Evolutionary conservation across 108 stramenopile genomes (phyloP).

Genomic region (Aurantiochytrium sp.): DNA sequence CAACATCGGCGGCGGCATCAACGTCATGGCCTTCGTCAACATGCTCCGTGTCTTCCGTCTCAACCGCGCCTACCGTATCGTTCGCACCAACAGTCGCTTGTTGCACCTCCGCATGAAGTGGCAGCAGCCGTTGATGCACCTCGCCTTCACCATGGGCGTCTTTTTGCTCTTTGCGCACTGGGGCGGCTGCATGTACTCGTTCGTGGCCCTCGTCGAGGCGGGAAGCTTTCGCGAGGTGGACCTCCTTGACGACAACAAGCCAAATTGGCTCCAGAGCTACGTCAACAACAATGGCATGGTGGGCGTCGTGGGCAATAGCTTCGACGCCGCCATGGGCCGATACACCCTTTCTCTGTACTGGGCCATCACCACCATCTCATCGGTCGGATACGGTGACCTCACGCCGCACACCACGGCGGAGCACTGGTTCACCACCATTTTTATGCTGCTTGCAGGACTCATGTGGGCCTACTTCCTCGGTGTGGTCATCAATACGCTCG

Average conservation of each 20-base stretch:
- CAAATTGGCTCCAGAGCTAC: not conserved
- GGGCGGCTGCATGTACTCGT: not conserved
- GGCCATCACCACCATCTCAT: slow-evolving; percentile 55
- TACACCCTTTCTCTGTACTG: slow-evolving; percentile 36
- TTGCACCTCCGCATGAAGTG: not conserved
- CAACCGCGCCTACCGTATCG: not conserved
- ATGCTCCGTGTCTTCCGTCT: not conserved
- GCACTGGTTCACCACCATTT: slow-evolving; percentile 1
- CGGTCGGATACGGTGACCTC: slow-evolving; percentile 59
- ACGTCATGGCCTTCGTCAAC: slow-evolving; percentile 25
- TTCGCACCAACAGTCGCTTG: not conserved
- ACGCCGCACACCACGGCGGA: slow-evolving; percentile 36
- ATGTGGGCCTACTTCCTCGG: slow-evolving; percentile 4
- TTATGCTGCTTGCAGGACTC: slow-evolving; percentile 29
- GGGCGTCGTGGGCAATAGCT: not conserved
- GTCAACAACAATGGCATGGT: not conserved
- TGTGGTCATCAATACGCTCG: not conserved
- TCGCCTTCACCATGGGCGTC: not conserved
- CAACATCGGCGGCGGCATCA: not conserved
- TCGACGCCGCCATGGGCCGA: slow-evolving; percentile 11
- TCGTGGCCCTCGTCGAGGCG: slow-evolving; percentile 6
- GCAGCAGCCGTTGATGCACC: not conserved
- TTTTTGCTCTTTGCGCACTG: slow-evolving; percentile 17
- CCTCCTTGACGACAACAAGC: not conserved
- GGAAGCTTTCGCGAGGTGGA: slow-evolving; percentile 2